phyloP scores from a whole-genome alignment of 106 monocot genomes.

The Amphibolis antarctica region DNA sequence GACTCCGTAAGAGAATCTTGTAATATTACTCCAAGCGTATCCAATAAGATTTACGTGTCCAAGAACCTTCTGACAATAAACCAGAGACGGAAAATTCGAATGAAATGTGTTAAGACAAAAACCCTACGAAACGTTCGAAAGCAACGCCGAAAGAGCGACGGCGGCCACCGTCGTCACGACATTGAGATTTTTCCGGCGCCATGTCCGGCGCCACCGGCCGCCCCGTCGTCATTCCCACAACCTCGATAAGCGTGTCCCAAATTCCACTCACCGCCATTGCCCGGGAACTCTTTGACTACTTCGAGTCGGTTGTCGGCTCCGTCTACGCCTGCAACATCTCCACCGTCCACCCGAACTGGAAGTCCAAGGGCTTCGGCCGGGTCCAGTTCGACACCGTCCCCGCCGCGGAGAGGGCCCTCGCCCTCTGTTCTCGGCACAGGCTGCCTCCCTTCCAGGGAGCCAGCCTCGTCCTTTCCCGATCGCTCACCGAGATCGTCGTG shows the following conservation, averaged over 20 bases:
- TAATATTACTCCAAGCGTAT: no score
- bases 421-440: constrained; percentile 8
- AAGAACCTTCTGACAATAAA: no score
- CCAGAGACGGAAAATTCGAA: no score
- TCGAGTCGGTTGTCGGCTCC: constrained; percentile 43
- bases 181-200: no score
- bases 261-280: constrained; percentile 55
- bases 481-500: constrained; percentile 40
- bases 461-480: constrained; percentile 23
- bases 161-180: no score
- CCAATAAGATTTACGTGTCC: no score
- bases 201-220: neutral
- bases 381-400: constrained; percentile 62
- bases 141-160: no score
- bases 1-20: no score
- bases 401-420: constrained; percentile 31
- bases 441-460: constrained; percentile 40
- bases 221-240: neutral
- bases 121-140: no score
- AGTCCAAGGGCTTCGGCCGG: constrained; percentile 45
- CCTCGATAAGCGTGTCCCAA: constrained; percentile 50
- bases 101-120: no score
- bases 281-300: constrained; percentile 48
- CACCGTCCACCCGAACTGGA: constrained; percentile 41
- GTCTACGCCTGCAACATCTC: constrained; percentile 70